Conservation (phyloP, 495 filamentous ascomycete species). For the Thozetella sp. region DNA sequence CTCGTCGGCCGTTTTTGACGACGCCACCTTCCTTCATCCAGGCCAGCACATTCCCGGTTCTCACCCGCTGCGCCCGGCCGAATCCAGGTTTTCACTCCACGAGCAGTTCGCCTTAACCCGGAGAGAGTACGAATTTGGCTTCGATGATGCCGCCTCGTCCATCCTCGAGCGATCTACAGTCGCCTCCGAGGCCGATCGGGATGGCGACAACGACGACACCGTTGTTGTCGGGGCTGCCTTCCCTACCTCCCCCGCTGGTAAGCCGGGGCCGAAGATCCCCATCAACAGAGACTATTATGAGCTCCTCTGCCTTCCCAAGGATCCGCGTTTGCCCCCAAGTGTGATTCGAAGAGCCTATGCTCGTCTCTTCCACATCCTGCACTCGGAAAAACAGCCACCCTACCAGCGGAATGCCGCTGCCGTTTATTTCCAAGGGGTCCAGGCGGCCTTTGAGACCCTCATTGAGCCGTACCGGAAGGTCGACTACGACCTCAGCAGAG, state of each 20-base stretch:
- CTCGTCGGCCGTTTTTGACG: constrained; percentile 13
- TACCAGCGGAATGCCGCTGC: constrained; percentile 46
- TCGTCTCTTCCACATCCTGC: constrained; percentile 55
- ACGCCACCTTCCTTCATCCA: constrained; percentile 11
- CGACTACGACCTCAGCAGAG: constrained; percentile 49
- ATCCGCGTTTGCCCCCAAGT: constrained; percentile 44
- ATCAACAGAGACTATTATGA: constrained; percentile 50
- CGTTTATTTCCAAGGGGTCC: constrained; percentile 48
- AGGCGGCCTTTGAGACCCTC: constrained; percentile 57
- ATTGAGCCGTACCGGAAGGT: constrained; percentile 54
- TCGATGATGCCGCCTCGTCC: constrained; percentile 25
- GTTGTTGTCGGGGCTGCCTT: neutral
- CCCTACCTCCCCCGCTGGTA: neutral
- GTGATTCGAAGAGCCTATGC: constrained; percentile 56
- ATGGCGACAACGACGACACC: constrained; percentile 9
- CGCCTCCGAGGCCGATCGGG: constrained; percentile 14
- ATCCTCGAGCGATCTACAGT: constrained; percentile 16
- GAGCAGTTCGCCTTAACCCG: constrained; percentile 26
- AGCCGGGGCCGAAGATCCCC: neutral
- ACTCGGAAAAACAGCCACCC: constrained; percentile 59
- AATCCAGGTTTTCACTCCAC: constrained; percentile 23
- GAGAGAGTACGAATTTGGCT: constrained; percentile 27
- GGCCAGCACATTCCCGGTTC: neutral
- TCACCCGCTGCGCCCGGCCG: constrained; percentile 13
- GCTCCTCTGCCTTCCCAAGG: constrained; percentile 47